Percentiles rank a stretch among this genome's conserved stretches.
These are phyloP conservation scores for Yamadazyma sp. DNA, from an alignment of 1,139 yeast species.

Conservation along the genomic window DNA sequence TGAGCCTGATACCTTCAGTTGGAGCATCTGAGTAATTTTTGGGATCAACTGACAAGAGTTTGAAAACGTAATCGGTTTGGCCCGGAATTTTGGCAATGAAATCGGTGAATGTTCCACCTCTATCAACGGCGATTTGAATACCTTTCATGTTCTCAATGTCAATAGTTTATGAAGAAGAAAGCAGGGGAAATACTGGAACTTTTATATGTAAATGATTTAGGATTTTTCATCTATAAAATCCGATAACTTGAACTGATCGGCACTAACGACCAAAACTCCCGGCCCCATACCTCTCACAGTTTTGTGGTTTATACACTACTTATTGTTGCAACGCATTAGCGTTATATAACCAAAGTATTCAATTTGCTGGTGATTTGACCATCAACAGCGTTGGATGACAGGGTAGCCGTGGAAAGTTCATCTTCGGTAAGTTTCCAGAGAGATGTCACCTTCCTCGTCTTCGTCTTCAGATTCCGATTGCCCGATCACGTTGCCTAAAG, in stretches of 20 bases:
- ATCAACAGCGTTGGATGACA: too few relatives aligned
- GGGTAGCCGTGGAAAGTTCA: too few relatives aligned
- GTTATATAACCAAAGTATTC: background rate
- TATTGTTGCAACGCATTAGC: too few relatives aligned
- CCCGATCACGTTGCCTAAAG: slow-evolving; percentile 15
- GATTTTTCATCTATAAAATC: slow-evolving; percentile 1
- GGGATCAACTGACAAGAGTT: slow-evolving; percentile 85
- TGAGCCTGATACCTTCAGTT: slow-evolving; percentile 81
- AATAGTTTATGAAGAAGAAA: too few relatives aligned
- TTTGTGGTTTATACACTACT: background rate
- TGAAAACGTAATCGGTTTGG: slow-evolving; percentile 44
- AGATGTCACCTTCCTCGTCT: slow-evolving; percentile 3
- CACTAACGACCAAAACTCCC: background rate
- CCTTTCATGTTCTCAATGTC: too few relatives aligned
- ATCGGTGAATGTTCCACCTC: slow-evolving; percentile 92
- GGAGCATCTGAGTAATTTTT: slow-evolving; percentile 86
- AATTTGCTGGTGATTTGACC: background rate
- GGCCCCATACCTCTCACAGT: background rate
- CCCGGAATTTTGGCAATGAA: slow-evolving; percentile 56
- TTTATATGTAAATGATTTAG: slow-evolving; percentile 1
- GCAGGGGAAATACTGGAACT: background rate
- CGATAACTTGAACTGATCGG: slow-evolving; percentile 4
- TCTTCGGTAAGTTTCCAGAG: too few relatives aligned
- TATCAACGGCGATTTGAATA: slow-evolving; percentile 37
- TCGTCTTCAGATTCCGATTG: background rate